Evolutionary conservation across 768 basidiomycete species (phyloP).

Genomic region (Hysterangium stoloniferum): DNA sequence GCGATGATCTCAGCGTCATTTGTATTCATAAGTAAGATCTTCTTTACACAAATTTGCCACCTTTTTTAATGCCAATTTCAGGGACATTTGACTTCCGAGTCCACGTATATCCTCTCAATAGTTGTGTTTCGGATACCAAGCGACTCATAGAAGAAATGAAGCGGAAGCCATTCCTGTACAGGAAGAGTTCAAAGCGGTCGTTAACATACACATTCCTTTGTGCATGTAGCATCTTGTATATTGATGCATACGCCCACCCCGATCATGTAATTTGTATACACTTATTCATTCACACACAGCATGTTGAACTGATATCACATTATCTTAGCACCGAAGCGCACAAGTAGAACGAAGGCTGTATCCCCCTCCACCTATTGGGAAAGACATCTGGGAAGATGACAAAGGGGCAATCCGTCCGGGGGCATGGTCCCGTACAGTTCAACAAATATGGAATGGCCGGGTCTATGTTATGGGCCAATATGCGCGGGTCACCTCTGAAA

Average conservation of each 20-base stretch:
- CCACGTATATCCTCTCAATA: no score
- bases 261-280: neutral
- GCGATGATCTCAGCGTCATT: constrained; percentile 1
- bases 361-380: constrained; percentile 1
- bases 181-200: neutral
- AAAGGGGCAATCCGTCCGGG: neutral
- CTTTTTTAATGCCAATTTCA: no score
- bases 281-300: neutral
- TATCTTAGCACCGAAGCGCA: neutral
- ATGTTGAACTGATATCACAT: no score
- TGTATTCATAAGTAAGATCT: neutral
- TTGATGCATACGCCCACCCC: neutral
- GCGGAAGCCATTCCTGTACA: neutral
- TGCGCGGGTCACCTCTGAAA: neutral
- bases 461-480: constrained; percentile 6
- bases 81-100: no score
- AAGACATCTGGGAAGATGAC: neutral
- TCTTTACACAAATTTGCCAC: neutral
- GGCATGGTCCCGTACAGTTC: neutral
- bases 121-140: no score
- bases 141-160: no score
- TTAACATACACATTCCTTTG: neutral
- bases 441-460: neutral
- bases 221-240: neutral
- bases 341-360: neutral